Evolutionary conservation across 2,329 filamentous ascomycete genomes (phyloP).

Genomic region (Colletotrichum plurivorum): DNA sequence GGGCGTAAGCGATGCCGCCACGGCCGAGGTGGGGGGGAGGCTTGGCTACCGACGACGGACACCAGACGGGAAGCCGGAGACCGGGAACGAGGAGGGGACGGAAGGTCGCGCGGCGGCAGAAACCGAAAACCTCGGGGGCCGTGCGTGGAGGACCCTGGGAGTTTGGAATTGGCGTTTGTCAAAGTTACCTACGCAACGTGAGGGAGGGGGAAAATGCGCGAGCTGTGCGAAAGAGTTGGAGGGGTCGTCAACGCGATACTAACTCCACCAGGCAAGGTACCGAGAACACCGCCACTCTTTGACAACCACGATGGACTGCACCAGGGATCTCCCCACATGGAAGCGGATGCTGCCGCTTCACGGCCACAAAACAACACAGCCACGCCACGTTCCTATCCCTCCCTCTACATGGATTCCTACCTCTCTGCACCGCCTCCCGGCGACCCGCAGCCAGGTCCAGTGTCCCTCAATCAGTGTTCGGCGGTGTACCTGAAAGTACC

Average conservation of each 20-base stretch:
- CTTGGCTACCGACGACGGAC: slow-evolving; percentile 1
- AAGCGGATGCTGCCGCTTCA: slow-evolving; percentile 33
- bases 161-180: slow-evolving; percentile 1
- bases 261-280: slow-evolving; percentile 5
- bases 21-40: not conserved
- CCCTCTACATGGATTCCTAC: not conserved
- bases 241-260: not conserved
- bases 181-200: not conserved
- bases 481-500: too few species aligned
- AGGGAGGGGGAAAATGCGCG: not conserved
- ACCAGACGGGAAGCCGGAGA: not conserved
- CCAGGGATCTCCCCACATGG: not conserved
- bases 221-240: not conserved
- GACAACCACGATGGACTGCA: not conserved
- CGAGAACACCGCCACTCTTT: not conserved
- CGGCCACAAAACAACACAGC: slow-evolving; percentile 22
- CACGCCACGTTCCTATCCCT: slow-evolving; percentile 6
- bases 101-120: not conserved
- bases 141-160: not conserved
- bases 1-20: not conserved
- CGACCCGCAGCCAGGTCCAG: too few species aligned
- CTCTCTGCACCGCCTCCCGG: too few species aligned
- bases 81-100: slow-evolving; percentile 11
- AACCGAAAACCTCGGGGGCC: not conserved
- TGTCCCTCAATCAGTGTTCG: too few species aligned